Base-by-base conservation (phyloP, 768 basidiomycete genomes). In the Trametes punicea region DNA sequence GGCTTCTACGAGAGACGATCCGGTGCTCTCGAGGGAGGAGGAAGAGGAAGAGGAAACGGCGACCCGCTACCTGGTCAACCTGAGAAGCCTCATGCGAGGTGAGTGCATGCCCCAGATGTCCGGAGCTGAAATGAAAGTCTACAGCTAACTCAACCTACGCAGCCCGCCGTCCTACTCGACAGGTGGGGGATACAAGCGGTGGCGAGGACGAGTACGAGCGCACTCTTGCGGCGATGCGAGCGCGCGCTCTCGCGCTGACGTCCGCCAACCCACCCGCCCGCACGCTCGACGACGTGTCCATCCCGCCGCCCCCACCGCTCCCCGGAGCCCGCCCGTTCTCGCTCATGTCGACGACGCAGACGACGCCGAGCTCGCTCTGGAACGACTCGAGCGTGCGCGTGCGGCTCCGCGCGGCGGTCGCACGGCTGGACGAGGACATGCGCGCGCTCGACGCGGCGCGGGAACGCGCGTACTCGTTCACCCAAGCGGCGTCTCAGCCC, bases 141-240 rank as follows among this genome's bases (percentile, higher is more conserved):
- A 7, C 30, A 16, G 20, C 6, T 13, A n/a, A n/a, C n/a, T n/a
- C n/a, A n/a, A n/a, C 26, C 16, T 29, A 15, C n/a, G 27, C 29
- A 46, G 45, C 45, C 27, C 16, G 27, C 45, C 25, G 27, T 4
- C n/a, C 27, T 10, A 46, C 27, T 16, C 1, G 45, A 26, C 26
- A 46, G 15, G 29, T 26, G 27, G 30, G n/a, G 16, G 45, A 46
- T 8, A 47, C 21, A 21, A 47, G 29, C 39, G 27, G 29, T n/a
- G 83, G 83, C 62, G 84, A 87, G 57, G 79, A 81, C 59, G 79
- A 81, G 48, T 72, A 84, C 16, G 83, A 85, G 56, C 78, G 81
- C 27, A 69, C 74, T 26, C 77, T 81, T 31, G 70, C 81, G 0
- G 79, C 62, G 26, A 67, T 69, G 65, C 63, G 64, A 13, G 49